Conservation (phyloP, 208 protist genomes). For the Crithidia thermophila region DNA sequence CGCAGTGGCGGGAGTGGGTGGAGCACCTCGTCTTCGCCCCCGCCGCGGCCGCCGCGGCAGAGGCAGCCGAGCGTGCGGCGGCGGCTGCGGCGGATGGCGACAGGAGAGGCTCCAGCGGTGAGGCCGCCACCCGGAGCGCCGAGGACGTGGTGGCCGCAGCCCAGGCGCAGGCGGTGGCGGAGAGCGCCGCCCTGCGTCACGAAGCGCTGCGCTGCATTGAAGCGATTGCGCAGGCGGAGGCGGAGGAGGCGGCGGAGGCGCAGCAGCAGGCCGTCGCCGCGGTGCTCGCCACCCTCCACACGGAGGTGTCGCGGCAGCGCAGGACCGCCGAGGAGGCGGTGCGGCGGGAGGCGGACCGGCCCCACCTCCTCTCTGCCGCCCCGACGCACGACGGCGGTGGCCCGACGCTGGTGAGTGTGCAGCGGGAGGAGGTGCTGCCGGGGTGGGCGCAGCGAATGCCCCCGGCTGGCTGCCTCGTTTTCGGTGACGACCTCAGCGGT, state of each 20-base stretch:
- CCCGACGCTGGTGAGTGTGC: not conserved
- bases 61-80: not conserved
- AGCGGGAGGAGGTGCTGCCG: slow-evolving; percentile 52
- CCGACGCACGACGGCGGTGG: not conserved
- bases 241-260: slow-evolving; percentile 5
- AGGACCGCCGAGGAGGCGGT: slow-evolving; percentile 93
- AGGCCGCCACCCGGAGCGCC: slow-evolving; percentile 4
- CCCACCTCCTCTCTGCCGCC: not conserved
- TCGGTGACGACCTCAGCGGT: slow-evolving; percentile 84
- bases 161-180: not conserved
- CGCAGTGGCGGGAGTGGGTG: slow-evolving; percentile 71
- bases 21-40: slow-evolving; percentile 50
- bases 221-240: not conserved
- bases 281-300: slow-evolving; percentile 14
- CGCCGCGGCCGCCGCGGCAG: not conserved
- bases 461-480: slow-evolving; percentile 72
- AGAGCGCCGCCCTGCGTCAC: not conserved
- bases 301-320: slow-evolving; percentile 38
- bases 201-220: slow-evolving; percentile 20
- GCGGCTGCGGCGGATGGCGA: not conserved
- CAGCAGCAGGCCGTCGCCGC: slow-evolving; percentile 23
- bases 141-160: slow-evolving; percentile 4
- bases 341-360: slow-evolving; percentile 55
- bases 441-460: slow-evolving; percentile 78
- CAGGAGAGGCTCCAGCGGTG: not conserved